Conservation (phyloP, 1,284 basidiomycete genomes). For the Puccinia novopanici region DNA sequence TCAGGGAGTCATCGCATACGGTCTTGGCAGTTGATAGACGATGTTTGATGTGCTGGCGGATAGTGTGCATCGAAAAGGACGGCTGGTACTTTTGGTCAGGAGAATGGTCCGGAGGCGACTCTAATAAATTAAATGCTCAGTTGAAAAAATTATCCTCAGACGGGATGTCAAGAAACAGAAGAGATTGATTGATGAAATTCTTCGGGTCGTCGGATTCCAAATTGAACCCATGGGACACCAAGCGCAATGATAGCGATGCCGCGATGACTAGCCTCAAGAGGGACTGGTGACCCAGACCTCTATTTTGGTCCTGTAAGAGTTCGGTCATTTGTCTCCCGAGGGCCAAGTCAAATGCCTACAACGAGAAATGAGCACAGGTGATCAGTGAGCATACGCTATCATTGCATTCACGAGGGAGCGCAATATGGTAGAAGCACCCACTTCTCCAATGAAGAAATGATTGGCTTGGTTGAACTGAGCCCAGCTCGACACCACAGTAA, state of each 20-base stretch:
- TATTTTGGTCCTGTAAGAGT: not conserved
- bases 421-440: not conserved
- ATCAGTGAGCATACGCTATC: not conserved
- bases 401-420: not conserved
- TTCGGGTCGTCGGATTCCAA: not conserved
- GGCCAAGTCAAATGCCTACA: constrained; percentile 47
- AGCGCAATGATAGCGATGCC: too few species aligned
- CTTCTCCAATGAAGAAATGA: constrained; percentile 33
- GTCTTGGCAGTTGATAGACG: too few species aligned
- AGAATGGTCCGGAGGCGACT: constrained; percentile 33
- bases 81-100: too few species aligned
- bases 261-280: too few species aligned
- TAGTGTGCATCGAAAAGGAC: too few species aligned
- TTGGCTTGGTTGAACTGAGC: constrained; percentile 1
- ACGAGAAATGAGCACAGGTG: not conserved
- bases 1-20: too few species aligned
- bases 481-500: not conserved
- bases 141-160: not conserved
- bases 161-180: not conserved
- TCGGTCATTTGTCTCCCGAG: constrained; percentile 5
- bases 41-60: too few species aligned
- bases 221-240: too few species aligned
- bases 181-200: not conserved
- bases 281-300: not conserved
- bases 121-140: constrained; percentile 2